Conservation (phyloP, 1,139 yeast species). For the Sugiyamaella neomexicana region DNA sequence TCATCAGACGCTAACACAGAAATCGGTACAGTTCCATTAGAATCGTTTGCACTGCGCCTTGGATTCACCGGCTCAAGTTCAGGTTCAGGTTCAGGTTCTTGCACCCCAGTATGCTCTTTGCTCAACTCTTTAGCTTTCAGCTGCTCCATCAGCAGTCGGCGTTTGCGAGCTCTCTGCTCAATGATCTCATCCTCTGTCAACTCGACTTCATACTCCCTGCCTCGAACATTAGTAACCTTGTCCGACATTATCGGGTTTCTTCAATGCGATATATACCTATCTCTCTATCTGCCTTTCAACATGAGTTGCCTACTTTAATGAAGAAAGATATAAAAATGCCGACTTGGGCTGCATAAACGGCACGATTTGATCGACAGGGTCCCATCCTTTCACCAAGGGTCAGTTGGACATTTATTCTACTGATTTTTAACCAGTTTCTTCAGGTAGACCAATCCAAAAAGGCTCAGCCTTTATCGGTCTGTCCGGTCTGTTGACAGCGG, state of each 20-base stretch:
- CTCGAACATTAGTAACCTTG: neutral
- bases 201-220: slow-evolving; percentile 13
- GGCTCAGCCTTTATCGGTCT: too few species aligned
- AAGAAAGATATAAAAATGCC: neutral
- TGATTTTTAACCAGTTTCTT: too few species aligned
- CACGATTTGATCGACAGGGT: neutral
- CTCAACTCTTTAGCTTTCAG: slow-evolving; percentile 1
- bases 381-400: neutral
- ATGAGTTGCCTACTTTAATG: neutral
- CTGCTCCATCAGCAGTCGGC: slow-evolving; percentile 36
- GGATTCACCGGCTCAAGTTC: neutral
- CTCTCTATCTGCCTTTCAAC: neutral
- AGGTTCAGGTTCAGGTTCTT: too few species aligned
- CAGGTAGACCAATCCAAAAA: too few species aligned
- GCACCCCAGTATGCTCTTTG: too few species aligned
- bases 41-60: neutral
- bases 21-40: neutral
- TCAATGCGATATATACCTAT: slow-evolving; percentile 1
- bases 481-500: too few species aligned
- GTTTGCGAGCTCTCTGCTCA: slow-evolving; percentile 40
- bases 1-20: neutral
- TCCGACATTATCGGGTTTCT: neutral
- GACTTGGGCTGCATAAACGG: neutral
- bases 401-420: too few species aligned
- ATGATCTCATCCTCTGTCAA: slow-evolving; percentile 29